Conservation (phyloP, 2,329 filamentous ascomycete species). For the Leptographium radiaticola region DNA sequence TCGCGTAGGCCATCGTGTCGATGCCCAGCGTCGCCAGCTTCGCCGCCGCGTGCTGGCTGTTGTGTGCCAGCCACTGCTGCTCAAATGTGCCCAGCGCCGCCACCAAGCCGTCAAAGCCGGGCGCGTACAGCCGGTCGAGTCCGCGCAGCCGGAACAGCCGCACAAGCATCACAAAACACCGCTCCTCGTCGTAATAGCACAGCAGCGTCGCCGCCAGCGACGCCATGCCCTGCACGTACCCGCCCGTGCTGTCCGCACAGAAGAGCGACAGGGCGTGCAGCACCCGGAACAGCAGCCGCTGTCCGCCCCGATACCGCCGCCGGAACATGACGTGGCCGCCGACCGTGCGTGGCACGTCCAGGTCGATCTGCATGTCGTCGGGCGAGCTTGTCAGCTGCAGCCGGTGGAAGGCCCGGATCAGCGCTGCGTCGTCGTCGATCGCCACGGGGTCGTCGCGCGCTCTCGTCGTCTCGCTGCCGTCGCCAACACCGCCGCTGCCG, state of each 20-base stretch:
- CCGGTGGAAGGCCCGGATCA: conserved; percentile 59
- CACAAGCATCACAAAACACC: conserved; percentile 92
- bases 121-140: conserved; percentile 69
- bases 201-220: conserved; percentile 82
- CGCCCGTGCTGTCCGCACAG: conserved; percentile 58
- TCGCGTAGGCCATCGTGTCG: conserved; percentile 84
- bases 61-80: conserved; percentile 63
- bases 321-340: conserved; percentile 97
- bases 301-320: conserved; percentile 77
- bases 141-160: conserved; percentile 84
- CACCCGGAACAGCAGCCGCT: conserved; percentile 82
- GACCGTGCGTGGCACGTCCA: conserved; percentile 92
- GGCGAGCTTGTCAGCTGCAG: conserved; percentile 63
- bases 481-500: neutral
- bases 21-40: conserved; percentile 73
- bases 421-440: conserved; percentile 12
- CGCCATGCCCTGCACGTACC: conserved; percentile 98
- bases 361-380: conserved; percentile 92
- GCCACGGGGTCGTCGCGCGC: neutral
- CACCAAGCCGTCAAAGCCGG: conserved; percentile 79
- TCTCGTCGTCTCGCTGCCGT: neutral
- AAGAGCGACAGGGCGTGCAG: conserved; percentile 86
- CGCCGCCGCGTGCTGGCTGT: conserved; percentile 51
- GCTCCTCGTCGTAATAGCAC: conserved; percentile 94
- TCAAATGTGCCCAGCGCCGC: conserved; percentile 76